Evolutionary conservation across 192 early-diverging fungal genomes (phyloP).

Genomic region (Endogone sp.): DNA sequence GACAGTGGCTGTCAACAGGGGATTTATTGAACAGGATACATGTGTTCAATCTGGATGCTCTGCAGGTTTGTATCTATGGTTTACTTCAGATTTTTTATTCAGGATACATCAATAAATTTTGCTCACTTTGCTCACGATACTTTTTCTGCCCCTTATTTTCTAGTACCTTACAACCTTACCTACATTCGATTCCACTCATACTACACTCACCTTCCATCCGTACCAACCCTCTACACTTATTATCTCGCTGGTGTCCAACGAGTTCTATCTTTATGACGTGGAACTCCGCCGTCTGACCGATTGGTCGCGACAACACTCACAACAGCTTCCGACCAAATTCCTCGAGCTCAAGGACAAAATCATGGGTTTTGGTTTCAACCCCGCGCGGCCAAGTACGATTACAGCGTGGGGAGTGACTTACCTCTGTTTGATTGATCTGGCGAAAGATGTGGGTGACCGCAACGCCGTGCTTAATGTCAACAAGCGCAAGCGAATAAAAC

Average conservation of each 20-base stretch:
- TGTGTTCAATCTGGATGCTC: slow-evolving; percentile 68
- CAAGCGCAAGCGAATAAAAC: slow-evolving; percentile 56
- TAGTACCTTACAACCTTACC: slow-evolving; percentile 70
- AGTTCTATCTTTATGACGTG: slow-evolving; percentile 79
- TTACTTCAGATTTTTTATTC: slow-evolving; percentile 9
- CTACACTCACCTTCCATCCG: slow-evolving; percentile 64
- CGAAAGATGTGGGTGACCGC: slow-evolving; percentile 45
- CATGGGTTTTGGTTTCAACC: slow-evolving; percentile 68
- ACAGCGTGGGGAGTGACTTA: slow-evolving; percentile 67
- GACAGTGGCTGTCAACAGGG: slow-evolving; percentile 76
- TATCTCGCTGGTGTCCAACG: slow-evolving; percentile 59
- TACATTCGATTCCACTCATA: slow-evolving; percentile 52
- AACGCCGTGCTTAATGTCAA: slow-evolving; percentile 50
- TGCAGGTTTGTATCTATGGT: slow-evolving; percentile 50
- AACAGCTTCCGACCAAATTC: slow-evolving; percentile 64
- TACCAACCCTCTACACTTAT: slow-evolving; percentile 46
- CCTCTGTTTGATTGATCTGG: slow-evolving; percentile 73
- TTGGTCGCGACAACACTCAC: slow-evolving; percentile 77
- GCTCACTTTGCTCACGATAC: too few species aligned
- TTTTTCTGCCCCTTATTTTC: slow-evolving; percentile 8
- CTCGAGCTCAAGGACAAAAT: slow-evolving; percentile 63
- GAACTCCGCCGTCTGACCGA: slow-evolving; percentile 61
- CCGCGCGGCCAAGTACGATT: slow-evolving; percentile 55
- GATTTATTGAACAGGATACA: slow-evolving; percentile 71
- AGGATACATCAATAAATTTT: too few species aligned